These are phyloP conservation scores for Halophytophthora batemanensis DNA, from an alignment of 352 stramenopile species.

Conservation along the genomic window DNA sequence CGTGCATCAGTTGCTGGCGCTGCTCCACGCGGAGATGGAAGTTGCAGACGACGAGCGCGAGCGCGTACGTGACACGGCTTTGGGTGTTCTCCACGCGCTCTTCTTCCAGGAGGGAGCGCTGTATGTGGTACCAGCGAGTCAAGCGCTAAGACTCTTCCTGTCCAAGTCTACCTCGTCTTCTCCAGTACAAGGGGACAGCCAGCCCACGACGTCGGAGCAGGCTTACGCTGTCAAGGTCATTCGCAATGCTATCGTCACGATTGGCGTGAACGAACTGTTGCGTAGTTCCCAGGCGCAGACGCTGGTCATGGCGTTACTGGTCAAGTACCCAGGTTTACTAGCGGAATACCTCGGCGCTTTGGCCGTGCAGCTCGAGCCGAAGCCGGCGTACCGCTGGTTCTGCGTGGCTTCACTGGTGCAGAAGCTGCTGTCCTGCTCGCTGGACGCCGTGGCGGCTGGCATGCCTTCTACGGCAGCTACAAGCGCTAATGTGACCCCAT, in stretches of 20 bases:
- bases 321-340: constrained; percentile 56
- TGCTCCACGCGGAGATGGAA: constrained; percentile 60
- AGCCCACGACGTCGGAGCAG: constrained; percentile 34
- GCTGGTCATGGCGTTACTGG: constrained; percentile 56
- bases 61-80: constrained; percentile 30
- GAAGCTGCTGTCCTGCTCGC: constrained; percentile 50
- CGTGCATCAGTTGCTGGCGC: constrained; percentile 63
- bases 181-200: constrained; percentile 12
- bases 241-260: constrained; percentile 53
- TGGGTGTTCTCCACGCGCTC: constrained; percentile 42
- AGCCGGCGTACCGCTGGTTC: constrained; percentile 78
- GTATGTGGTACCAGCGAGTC: constrained; percentile 41
- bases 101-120: constrained; percentile 61
- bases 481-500: constrained; percentile 12
- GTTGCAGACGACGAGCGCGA: constrained; percentile 4
- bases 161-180: constrained; percentile 27
- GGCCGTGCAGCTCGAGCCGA: constrained; percentile 68
- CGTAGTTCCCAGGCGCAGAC: constrained; percentile 43
- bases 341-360: constrained; percentile 59
- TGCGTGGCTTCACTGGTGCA: constrained; percentile 66
- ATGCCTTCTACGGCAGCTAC: constrained; percentile 10
- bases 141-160: constrained; percentile 47
- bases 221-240: constrained; percentile 61
- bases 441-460: constrained; percentile 33
- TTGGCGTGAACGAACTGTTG: constrained; percentile 66